Percentiles rank a stretch among this genome's conserved stretches.
These are phyloP conservation scores for Mollisiaceae sp. DNA, from an alignment of 2,329 filamentous ascomycete species.

Conservation along the genomic window DNA sequence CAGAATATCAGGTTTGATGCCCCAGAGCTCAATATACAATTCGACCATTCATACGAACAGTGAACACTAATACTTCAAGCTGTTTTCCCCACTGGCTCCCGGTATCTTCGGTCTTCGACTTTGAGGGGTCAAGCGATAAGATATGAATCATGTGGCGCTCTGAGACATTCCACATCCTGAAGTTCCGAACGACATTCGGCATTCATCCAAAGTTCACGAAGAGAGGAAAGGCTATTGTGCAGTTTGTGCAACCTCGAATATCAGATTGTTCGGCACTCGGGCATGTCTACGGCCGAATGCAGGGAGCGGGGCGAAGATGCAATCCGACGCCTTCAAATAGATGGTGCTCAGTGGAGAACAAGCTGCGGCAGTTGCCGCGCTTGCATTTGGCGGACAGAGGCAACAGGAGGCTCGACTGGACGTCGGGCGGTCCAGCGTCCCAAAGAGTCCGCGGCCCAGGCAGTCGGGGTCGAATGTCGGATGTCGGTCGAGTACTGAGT, in stretches of 20 bases:
- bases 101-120: constrained; percentile 4
- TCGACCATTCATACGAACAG: not conserved
- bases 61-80: not conserved
- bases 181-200: not conserved
- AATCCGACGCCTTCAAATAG: not conserved
- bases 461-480: constrained; percentile 1
- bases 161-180: constrained; percentile 4
- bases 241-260: not conserved
- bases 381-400: constrained; percentile 2
- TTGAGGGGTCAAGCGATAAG: constrained; percentile 6
- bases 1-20: not conserved
- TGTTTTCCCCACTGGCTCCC: not conserved
- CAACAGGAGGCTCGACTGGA: not conserved
- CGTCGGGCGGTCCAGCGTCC: too few species aligned
- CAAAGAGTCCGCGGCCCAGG: not conserved
- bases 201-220: not conserved
- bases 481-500: not conserved
- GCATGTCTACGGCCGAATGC: not conserved
- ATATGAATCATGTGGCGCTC: not conserved
- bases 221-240: not conserved
- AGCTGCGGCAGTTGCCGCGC: not conserved
- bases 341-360: not conserved
- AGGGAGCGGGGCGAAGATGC: not conserved
- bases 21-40: not conserved
- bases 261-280: constrained; percentile 1